Percentiles rank a stretch among this genome's conserved stretches.
These are phyloP conservation scores for Phytophthora fragariae DNA, from an alignment of 352 stramenopile species.

Conservation along the genomic window DNA sequence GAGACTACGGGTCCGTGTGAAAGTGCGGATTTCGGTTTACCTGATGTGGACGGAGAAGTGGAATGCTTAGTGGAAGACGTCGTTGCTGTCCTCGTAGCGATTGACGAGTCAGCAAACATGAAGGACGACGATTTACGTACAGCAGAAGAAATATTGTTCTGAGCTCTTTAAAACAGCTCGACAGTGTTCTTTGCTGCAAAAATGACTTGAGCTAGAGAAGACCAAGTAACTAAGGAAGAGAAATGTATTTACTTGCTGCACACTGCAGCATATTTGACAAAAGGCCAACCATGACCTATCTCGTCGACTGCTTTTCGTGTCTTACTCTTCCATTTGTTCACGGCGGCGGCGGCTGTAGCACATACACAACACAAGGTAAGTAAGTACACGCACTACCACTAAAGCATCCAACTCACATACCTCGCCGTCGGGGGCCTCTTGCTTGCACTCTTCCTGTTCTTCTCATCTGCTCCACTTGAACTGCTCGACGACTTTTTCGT, in stretches of 20 bases:
- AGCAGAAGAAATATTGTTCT: conserved; percentile 5
- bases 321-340: conserved; percentile 34
- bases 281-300: neutral
- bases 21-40: neutral
- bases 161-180: neutral
- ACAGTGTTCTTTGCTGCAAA: too few relatives aligned
- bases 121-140: neutral
- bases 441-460: conserved; percentile 61
- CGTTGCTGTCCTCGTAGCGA: conserved; percentile 14
- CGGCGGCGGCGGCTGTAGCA: conserved; percentile 29
- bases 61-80: conserved; percentile 23
- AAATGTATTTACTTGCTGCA: conserved; percentile 11
- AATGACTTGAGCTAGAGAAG: too few relatives aligned
- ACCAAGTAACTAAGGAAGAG: neutral
- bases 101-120: neutral
- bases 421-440: conserved; percentile 68
- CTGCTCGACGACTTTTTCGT: conserved; percentile 25
- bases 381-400: neutral
- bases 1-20: too few relatives aligned
- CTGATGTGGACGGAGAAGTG: conserved; percentile 7
- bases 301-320: neutral
- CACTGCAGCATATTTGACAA: conserved; percentile 10
- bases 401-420: conserved; percentile 32
- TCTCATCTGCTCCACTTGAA: conserved; percentile 35
- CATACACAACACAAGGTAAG: neutral